Evolutionary conservation across 1,284 basidiomycete species (phyloP).

Genomic region (Austroboletus novae-zelandiae): DNA sequence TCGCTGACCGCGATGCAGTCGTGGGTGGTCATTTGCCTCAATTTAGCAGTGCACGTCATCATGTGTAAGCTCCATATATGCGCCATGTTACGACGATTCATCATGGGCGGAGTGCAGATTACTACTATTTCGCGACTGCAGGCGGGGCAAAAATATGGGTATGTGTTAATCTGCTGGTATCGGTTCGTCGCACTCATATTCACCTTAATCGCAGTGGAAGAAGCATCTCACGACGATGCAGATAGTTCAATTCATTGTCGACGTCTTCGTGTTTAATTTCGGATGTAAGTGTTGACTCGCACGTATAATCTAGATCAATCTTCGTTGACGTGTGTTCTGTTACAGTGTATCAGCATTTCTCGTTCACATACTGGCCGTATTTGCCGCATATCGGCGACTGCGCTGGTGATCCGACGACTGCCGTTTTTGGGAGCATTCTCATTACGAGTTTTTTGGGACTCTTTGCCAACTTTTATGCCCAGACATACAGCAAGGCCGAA

Average conservation of each 20-base stretch:
- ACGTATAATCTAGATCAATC: constrained; percentile 6
- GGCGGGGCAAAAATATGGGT: constrained; percentile 85
- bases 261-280: constrained; percentile 85
- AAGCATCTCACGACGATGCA: constrained; percentile 94
- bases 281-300: constrained; percentile 62
- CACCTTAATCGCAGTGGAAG: constrained; percentile 71
- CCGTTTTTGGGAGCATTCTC: constrained; percentile 81
- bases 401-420: constrained; percentile 83
- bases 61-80: constrained; percentile 74
- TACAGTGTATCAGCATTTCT: constrained; percentile 82
- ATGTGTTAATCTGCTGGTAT: constrained; percentile 20
- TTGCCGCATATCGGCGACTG: constrained; percentile 79
- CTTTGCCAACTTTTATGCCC: constrained; percentile 87
- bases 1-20: constrained; percentile 51
- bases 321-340: not conserved
- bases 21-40: constrained; percentile 91
- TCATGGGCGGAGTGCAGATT: constrained; percentile 54
- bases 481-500: constrained; percentile 64
- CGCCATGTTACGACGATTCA: not conserved
- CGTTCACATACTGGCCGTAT: constrained; percentile 56
- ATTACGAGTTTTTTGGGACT: constrained; percentile 86
- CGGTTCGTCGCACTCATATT: constrained; percentile 1
- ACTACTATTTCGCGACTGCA: constrained; percentile 82
- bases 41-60: constrained; percentile 91
- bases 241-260: constrained; percentile 92